Evolutionary conservation across 345 rosid species (phyloP), one percentile per base, ranked within the genome.

Genomic region (Eucalyptus cloeziana): DNA sequence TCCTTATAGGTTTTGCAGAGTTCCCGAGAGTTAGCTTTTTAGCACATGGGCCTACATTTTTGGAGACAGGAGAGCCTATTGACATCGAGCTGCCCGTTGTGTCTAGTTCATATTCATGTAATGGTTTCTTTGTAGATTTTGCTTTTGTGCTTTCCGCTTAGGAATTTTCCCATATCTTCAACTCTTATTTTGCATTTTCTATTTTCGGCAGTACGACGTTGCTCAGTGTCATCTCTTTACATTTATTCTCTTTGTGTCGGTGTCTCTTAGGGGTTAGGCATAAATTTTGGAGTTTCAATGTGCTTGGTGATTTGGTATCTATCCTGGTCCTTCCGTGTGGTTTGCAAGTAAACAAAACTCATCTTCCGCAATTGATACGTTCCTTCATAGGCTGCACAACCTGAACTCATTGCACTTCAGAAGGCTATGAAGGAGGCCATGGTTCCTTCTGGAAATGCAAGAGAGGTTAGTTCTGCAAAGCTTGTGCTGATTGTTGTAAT

Each of bases 1-100:
- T 97, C 37, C 96, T 96, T 25, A 89, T 98, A 87, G 99, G 99
- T 58, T 91, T 98, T 86, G 95, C 86, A 89, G 99, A 95, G 94
- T 93, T 97, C 91, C 91, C 96, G 64, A 92, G 91, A 92, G 92
- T 94, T 44, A 93, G 99, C 91, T 97, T 96, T 91, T 94, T 95
- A n/a, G 81, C 94, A 3, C 98, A 97, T 89, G 91, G 99, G 86
- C 99, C 99, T 14, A 92, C 96, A 4, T 95, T 98, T 88, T 92
- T 95, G 86, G 96, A 97, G 96, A 96, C 99, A 1, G 97, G 96
- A 51, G 99, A 97, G 93, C 96, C 94, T 44, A 94, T 97, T 25
- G 99, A 97, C 90, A 95, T 97, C 40, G 99, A 97, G 93, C 99
- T 97, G 90, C 98, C 95, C 60, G 62, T 95, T 49, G 95, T 96